Evolutionary conservation across 306 rosid species (phyloP), one percentile per base, ranked within the genome.

Genomic region (Mimosa bimucronata): DNA sequence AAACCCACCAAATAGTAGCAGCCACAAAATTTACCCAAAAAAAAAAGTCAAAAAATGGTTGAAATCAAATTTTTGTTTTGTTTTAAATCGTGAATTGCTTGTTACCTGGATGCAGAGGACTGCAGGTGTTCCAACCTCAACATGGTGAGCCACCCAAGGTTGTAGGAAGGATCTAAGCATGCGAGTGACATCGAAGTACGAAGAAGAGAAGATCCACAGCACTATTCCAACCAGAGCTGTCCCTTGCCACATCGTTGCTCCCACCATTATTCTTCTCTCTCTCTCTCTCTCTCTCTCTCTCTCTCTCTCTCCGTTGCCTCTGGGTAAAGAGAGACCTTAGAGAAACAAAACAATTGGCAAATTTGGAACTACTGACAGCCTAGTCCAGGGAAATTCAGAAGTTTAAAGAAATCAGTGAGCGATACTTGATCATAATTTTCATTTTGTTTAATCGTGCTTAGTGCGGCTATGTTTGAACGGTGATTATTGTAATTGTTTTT

Each of bases 71-170:
- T 74, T 16, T 52, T 38, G 4, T 6, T 21, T 69, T 8, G 52
- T 74, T 77, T 26, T 52, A 38, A 58, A 40, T 65, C 37, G 12
- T 12, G 53, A 86, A 15, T 55, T 48, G 77, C 10, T 29, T 19
- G 28, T 21, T 80, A 91, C 95, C 95, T 91, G 95, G 83, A 91
- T 89, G 87, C 58, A 87, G 68, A 89, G 77, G 75, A 86, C 50
- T 81, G 80, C 45, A 64, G 90, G 85, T 41, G 79, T 82, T 52
- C 82, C 93, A 9, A 82, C 31, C 67, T 53, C 45, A 66, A 91
- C 93, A 13, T 75, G 91, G 70, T 48, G 84, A 62, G 83, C 7
- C 52, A 83, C 89, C 90, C 95, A 87, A 6, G 93, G 91, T 53
- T 86, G 95, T 26, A 89, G 21, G n/a, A 84, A 74, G 64, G 91